Evolutionary conservation across 2,329 filamentous ascomycete genomes (phyloP), one percentile per base, ranked within the genome.

Genomic region (Pseudopithomyces chartarum): DNA sequence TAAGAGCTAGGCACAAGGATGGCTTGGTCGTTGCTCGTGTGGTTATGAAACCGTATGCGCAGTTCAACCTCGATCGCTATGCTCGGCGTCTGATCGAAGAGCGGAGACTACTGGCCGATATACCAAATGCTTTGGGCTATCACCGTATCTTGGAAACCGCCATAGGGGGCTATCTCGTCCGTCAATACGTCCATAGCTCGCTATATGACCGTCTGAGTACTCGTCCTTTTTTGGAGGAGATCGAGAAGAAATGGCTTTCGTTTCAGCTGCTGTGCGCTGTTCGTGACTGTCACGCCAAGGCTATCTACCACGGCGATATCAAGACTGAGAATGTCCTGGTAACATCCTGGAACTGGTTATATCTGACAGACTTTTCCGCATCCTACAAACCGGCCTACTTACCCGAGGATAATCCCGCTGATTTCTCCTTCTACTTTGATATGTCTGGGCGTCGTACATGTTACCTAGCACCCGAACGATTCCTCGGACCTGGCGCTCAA

Each of bases 261-360:
- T 99, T 97, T 68, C 95, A 99, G 79, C 84, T 99, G 2, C 84
- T 99, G 11, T 97, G 92, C 75, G 93, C 91, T 2, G 81, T 99
- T 56, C 88, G 93, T 55, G 96, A 99, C 76, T 97, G 92, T 68
- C 95, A 99, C 75, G 84, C 90, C 26, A 85, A 90, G 45, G 91
- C 96, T 67, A 84, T 99, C 50, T 98, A 93, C 73, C 95, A 99
- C 73, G 96, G 95, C 56, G 96, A 99, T 71, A 98, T 99, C 80
- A 99, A 99, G 81, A 95, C 94, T 1, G 94, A 99, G 76, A 99
- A 99, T 69, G 87, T 96, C 34, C 81, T 99, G 46, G 94, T 99
- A 49, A 99, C 95, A 0, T 98, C 95, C 6, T 99, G 95, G 95
- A 97, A 98, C 79, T 99, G 96, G 95, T 84, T 99, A 2, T 99